Evolutionary conservation across 176 grass and related monocot species (phyloP).

Genomic region (Bonia amplexicaulis): DNA sequence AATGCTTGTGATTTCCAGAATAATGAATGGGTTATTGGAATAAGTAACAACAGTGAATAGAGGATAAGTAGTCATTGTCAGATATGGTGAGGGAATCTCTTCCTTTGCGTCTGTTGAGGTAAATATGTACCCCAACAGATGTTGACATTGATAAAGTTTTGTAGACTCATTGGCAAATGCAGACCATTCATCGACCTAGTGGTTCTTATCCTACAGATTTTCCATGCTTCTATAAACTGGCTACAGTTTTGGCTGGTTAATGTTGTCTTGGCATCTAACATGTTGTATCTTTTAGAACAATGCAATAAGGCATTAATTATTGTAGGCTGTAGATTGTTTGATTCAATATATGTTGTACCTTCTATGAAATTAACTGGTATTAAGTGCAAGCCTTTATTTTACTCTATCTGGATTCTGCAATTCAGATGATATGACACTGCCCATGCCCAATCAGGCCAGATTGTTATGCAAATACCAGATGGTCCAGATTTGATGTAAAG

Average conservation of each 20-base stretch:
- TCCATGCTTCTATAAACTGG: neutral
- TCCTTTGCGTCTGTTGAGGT: conserved; percentile 1
- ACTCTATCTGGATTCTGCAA: neutral
- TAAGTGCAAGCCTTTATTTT: neutral
- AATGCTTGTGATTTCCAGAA: neutral
- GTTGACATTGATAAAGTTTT: conserved; percentile 26
- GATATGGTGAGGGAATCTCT: conserved; percentile 8
- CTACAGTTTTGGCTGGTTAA: neutral
- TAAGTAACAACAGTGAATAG: conserved; percentile 13
- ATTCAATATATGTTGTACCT: neutral
- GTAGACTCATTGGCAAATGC: neutral
- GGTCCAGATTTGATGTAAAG: neutral
- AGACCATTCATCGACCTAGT: neutral
- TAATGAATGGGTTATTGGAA: neutral
- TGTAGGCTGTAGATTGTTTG: neutral
- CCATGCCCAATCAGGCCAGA: neutral
- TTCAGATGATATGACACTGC: neutral
- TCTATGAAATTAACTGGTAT: neutral
- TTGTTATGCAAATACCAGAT: neutral
- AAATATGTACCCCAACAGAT: neutral
- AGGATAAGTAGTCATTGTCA: conserved; percentile 16
- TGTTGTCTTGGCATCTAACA: neutral
- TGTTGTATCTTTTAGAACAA: neutral
- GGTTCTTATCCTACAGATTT: neutral
- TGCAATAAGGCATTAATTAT: neutral